phyloP scores from a whole-genome alignment of 2,329 filamentous ascomycete species.

The Triangularia verruculosa region DNA sequence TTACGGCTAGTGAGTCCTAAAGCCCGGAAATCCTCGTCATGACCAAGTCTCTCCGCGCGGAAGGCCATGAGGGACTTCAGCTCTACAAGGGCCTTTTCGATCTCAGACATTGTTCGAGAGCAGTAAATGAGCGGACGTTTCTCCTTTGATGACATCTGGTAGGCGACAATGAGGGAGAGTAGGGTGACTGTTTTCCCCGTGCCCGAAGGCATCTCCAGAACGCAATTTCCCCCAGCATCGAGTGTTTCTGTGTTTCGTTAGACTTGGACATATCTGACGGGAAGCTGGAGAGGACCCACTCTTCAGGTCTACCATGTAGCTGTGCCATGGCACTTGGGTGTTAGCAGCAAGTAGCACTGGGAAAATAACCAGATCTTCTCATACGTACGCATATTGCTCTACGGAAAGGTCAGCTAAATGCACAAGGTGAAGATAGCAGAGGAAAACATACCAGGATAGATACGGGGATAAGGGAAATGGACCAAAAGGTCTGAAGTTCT shows the following conservation, averaged over 20 bases:
- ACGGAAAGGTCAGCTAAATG: conserved; percentile 14
- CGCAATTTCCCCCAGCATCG: conserved; percentile 91
- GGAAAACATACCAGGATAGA: conserved; percentile 50
- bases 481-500: conserved; percentile 56
- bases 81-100: conserved; percentile 94
- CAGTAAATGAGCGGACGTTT: conserved; percentile 97
- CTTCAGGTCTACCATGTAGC: conserved; percentile 58
- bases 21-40: conserved; percentile 88
- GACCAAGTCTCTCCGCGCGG: conserved; percentile 80
- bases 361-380: not conserved
- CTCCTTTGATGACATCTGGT: conserved; percentile 90
- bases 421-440: not conserved
- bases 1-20: conserved; percentile 93
- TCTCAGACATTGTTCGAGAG: conserved; percentile 99
- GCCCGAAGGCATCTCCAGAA: conserved; percentile 97
- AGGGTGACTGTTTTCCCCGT: conserved; percentile 97
- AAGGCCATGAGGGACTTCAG: conserved; percentile 94
- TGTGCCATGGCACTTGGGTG: conserved; percentile 25
- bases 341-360: conserved; percentile 8
- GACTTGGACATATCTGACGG: not conserved
- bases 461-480: conserved; percentile 57
- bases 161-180: conserved; percentile 91
- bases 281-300: conserved; percentile 35
- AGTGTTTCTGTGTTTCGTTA: conserved; percentile 59
- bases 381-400: conserved; percentile 33